Percentiles rank a stretch among this genome's conserved stretches.
These are phyloP conservation scores for Ramalina peruviana DNA, from an alignment of 495 filamentous ascomycete genomes.

Conservation along the genomic window DNA sequence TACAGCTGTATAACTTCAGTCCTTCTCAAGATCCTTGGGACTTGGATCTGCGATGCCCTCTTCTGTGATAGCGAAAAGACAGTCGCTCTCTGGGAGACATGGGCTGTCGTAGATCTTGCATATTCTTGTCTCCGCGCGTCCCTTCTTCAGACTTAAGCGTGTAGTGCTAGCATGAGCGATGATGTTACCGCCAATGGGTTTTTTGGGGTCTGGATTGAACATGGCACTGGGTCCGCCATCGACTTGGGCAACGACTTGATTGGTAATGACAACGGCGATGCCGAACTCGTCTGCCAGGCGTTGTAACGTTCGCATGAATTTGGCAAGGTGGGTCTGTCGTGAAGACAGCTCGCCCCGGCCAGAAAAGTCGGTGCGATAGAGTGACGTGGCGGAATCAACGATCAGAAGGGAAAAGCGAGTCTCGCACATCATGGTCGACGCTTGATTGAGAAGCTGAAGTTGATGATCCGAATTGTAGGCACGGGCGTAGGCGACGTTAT, in stretches of 20 bases:
- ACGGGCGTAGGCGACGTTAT: constrained; percentile 94
- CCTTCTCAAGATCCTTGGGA: constrained; percentile 89
- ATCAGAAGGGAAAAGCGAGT: constrained; percentile 91
- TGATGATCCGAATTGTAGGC: constrained; percentile 99
- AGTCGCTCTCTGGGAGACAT: constrained; percentile 91
- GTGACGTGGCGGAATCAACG: constrained; percentile 85
- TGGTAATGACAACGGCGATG: constrained; percentile 96
- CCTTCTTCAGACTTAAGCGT: constrained; percentile 81
- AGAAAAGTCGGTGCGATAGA: constrained; percentile 92
- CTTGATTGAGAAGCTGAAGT: constrained; percentile 84
- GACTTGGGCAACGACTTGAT: constrained; percentile 96
- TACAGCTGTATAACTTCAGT: constrained; percentile 18
- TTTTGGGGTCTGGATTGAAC: constrained; percentile 99
- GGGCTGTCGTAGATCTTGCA: constrained; percentile 99
- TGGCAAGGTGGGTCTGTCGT: constrained; percentile 85
- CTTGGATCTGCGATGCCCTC: constrained; percentile 92
- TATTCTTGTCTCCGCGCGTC: constrained; percentile 83
- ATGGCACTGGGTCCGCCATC: constrained; percentile 90
- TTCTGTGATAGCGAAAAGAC: constrained; percentile 91
- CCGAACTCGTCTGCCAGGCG: constrained; percentile 94
- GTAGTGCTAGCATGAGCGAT: constrained; percentile 96
- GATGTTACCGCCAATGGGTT: constrained; percentile 96
- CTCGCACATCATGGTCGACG: constrained; percentile 97
- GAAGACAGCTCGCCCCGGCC: constrained; percentile 86
- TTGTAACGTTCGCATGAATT: constrained; percentile 92